phyloP scores from a whole-genome alignment of 2,329 filamentous ascomycete species.

The Zopfia rhizophila region DNA sequence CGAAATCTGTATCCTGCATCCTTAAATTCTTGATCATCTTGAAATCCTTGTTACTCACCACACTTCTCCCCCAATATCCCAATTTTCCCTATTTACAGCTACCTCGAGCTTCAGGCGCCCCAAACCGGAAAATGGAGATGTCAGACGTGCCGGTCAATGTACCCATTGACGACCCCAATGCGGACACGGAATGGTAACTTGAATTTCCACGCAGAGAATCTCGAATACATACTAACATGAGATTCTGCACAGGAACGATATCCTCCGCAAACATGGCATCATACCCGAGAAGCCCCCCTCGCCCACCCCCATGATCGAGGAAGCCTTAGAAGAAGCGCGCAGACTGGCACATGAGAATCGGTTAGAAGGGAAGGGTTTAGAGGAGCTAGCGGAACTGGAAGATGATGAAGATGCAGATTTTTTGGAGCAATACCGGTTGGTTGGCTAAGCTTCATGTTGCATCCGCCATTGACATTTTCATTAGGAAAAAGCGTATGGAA shows the following conservation, averaged over 20 bases:
- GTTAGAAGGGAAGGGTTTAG: slow-evolving; percentile 91
- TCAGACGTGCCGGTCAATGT: slow-evolving; percentile 74
- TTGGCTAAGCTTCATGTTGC: not conserved
- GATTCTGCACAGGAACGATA: slow-evolving; percentile 81
- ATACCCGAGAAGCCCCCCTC: slow-evolving; percentile 98
- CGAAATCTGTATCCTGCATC: too few relatives aligned
- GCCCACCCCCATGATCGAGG: slow-evolving; percentile 94
- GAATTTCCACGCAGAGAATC: not conserved
- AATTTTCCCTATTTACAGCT: too few relatives aligned
- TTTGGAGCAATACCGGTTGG: slow-evolving; percentile 80
- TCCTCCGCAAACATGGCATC: slow-evolving; percentile 93
- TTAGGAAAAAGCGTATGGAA: slow-evolving; percentile 79
- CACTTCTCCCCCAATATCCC: too few relatives aligned
- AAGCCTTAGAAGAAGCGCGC: slow-evolving; percentile 86
- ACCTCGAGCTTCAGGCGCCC: too few relatives aligned
- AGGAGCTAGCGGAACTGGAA: slow-evolving; percentile 92
- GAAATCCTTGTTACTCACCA: too few relatives aligned
- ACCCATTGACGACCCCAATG: slow-evolving; percentile 93
- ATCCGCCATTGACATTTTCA: not conserved
- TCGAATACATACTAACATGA: slow-evolving; percentile 17
- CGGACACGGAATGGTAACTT: slow-evolving; percentile 91
- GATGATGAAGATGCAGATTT: slow-evolving; percentile 96
- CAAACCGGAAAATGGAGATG: slow-evolving; percentile 51
- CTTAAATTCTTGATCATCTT: too few relatives aligned
- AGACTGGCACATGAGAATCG: slow-evolving; percentile 89